Base-by-base conservation (phyloP, 2,329 filamentous ascomycete genomes). In the Hypoxylon sp. region DNA sequence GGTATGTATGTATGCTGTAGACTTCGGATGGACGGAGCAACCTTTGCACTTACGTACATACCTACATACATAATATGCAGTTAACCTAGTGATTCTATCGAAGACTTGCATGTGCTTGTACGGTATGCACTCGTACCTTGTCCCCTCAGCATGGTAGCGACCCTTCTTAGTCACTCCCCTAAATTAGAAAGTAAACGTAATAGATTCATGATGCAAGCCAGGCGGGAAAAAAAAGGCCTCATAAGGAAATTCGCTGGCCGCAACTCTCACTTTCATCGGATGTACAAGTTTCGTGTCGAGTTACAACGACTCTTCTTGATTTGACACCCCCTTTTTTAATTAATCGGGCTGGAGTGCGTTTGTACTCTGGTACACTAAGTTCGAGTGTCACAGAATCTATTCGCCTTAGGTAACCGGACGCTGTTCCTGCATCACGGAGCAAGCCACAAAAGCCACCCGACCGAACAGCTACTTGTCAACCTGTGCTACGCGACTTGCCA, bases 161-260 rank as follows among this genome's bases (percentile, higher is more conserved):
- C 5, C 23, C 46, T 11, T 62, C 5, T 53, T 52, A 58, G 50
- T 48, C 34, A 52, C 30, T 28, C 19, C 28, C 65, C 59, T 57
- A 60, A 45, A 53, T 21, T 32, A 59, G 51, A 63, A 68, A 50
- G 59, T 66, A 67, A 69, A 69, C 67, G 67, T 69, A 69, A 69
- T 69, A 34, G 63, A 69, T 61, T 61, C 25, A n/a, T 48, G 36
- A 58, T 34, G 38, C n/a, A 13, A 25, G 36, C 25, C n/a, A 21
- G 48, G 19, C 17, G 17, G 46, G 17, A 28, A 21, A 23, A 41
- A 69, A 68, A 69, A 67, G 59, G 60, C 67, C 67, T 69, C 67
- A 67, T 28, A 38, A 45, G 36, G 34, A 36, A 53, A 59, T 41
- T 21, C 17, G 5, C 36, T 23, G 21, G 41, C 1, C 23, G 5